Conservation (phyloP, 805 yeast species). For the Yarrowia divulgata region DNA sequence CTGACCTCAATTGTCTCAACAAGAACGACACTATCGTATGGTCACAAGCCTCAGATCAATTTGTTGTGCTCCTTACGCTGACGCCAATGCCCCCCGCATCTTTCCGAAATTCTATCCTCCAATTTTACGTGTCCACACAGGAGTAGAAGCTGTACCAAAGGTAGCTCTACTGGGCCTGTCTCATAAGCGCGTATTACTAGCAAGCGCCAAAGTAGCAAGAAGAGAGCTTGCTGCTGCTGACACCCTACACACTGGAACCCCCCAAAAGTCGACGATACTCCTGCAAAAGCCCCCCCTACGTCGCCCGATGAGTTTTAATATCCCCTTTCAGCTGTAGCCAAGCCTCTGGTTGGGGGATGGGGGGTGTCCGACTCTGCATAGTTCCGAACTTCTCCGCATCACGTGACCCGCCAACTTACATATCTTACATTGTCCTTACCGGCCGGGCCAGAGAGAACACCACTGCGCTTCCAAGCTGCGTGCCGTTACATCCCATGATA, state of each 20-base stretch:
- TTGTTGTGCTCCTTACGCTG: background rate
- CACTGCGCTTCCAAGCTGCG: conserved; percentile 10
- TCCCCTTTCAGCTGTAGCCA: conserved; percentile 21
- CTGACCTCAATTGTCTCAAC: no score
- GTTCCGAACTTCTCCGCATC: conserved; percentile 39
- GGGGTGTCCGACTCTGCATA: background rate
- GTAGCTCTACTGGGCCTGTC: background rate
- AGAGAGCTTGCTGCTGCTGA: no score
- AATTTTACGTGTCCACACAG: conserved; percentile 1
- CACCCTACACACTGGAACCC: no score
- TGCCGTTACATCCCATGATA: background rate
- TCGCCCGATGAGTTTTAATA: background rate
- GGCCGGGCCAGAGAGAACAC: background rate
- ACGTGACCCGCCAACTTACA: conserved; percentile 35
- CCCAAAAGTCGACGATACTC: background rate
- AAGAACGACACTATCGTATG: no score
- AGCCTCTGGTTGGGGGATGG: conserved; percentile 8
- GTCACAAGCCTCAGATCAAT: no score
- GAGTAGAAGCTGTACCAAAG: background rate
- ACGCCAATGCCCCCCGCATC: conserved; percentile 9
- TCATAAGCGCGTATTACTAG: background rate
- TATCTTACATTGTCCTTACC: conserved; percentile 27
- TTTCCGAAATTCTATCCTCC: conserved; percentile 23
- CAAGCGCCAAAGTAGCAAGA: background rate
- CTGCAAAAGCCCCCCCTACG: background rate